Percentiles rank a stretch among this genome's conserved stretches.
These are phyloP conservation scores for Chlamydomonas schloesseri DNA, from an alignment of 139 green algal genomes.

Conservation along the genomic window DNA sequence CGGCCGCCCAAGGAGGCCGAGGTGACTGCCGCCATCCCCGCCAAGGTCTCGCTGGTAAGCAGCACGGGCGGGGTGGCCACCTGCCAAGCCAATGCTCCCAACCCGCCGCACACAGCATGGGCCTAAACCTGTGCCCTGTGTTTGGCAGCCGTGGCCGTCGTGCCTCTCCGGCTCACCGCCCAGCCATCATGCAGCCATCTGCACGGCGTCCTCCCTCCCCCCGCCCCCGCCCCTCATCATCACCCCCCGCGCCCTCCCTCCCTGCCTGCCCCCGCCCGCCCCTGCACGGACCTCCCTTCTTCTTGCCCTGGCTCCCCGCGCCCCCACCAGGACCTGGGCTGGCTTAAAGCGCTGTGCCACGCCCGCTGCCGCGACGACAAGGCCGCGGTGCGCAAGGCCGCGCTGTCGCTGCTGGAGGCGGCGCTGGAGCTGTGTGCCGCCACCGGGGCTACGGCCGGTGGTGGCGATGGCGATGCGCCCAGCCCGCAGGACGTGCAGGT, in stretches of 20 bases:
- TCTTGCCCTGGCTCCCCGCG: neutral
- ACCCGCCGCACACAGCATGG: no score
- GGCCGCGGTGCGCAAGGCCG: constrained; percentile 76
- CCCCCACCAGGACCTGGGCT: constrained; percentile 58
- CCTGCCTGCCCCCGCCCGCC: no score
- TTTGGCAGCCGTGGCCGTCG: no score
- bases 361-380: constrained; percentile 76
- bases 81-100: no score
- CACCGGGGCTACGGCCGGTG: neutral
- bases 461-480: neutral
- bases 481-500: constrained; percentile 59
- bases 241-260: no score
- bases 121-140: no score
- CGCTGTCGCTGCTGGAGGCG: constrained; percentile 75
- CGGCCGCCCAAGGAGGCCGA: constrained; percentile 31
- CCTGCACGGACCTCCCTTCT: no score
- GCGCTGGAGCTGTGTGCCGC: constrained; percentile 64
- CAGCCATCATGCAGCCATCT: no score
- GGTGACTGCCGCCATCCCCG: constrained; percentile 16
- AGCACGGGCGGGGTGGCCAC: no score
- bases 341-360: constrained; percentile 62
- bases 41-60: constrained; percentile 8
- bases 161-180: no score
- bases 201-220: no score
- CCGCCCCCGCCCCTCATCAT: no score